phyloP scores from a whole-genome alignment of 495 filamentous ascomycete species.

The Aspergillus bridgeri region DNA sequence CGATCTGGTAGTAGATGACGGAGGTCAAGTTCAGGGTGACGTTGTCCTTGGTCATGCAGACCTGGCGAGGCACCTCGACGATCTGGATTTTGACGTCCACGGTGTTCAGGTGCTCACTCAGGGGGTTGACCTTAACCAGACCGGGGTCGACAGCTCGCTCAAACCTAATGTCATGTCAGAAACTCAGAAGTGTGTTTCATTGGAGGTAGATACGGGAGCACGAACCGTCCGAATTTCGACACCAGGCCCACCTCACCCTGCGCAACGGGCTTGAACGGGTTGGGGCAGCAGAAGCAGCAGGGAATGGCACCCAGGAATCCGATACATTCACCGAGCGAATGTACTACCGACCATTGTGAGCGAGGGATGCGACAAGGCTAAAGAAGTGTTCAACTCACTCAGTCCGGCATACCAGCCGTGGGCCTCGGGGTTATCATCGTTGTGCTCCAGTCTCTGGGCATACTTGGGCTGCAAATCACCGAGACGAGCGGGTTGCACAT shows the following conservation, averaged over 20 bases:
- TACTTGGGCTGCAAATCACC: constrained; percentile 90
- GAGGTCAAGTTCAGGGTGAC: constrained; percentile 89
- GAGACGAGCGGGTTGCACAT: constrained; percentile 74
- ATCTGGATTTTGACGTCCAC: constrained; percentile 99
- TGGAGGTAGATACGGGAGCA: background rate
- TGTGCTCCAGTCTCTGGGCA: constrained; percentile 68
- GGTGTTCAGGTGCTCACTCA: constrained; percentile 82
- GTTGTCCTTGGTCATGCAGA: constrained; percentile 99
- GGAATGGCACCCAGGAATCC: constrained; percentile 85
- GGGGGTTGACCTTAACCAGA: constrained; percentile 96
- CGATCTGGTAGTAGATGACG: constrained; percentile 99
- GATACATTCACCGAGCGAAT: constrained; percentile 68
- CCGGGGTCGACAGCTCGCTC: constrained; percentile 95
- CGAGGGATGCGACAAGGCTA: background rate
- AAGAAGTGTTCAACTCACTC: constrained; percentile 52
- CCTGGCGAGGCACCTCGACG: constrained; percentile 91
- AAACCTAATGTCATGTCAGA: constrained; percentile 49
- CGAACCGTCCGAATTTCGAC: constrained; percentile 82
- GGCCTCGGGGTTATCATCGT: constrained; percentile 60
- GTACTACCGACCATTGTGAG: constrained; percentile 49
- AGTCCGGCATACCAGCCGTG: constrained; percentile 91
- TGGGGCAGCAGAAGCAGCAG: constrained; percentile 89
- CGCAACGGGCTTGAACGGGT: constrained; percentile 90
- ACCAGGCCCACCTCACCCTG: constrained; percentile 95
- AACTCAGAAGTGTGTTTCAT: background rate